Evolutionary conservation across 2,329 filamentous ascomycete species (phyloP).

Genomic region (Sporothrix inflata): DNA sequence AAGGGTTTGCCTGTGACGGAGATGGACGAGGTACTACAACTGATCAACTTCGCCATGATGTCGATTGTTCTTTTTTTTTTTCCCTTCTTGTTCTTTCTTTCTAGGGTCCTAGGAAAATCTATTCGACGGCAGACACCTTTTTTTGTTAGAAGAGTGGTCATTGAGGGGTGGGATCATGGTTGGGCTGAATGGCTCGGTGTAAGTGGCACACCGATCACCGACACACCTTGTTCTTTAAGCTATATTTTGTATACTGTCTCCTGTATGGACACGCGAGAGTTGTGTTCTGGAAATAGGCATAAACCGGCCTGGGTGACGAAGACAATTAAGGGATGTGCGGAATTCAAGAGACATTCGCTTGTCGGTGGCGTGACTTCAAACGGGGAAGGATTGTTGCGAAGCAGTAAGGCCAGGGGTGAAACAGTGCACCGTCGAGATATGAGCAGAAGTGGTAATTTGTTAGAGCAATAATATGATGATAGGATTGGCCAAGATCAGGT

Average conservation of each 20-base stretch:
- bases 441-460: neutral
- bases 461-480: neutral
- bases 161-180: neutral
- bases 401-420: neutral
- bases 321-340: conserved; percentile 59
- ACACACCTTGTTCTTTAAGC: conserved; percentile 32
- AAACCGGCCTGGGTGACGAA: conserved; percentile 60
- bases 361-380: conserved; percentile 17
- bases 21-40: conserved; percentile 34
- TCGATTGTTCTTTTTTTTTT: conserved; percentile 30
- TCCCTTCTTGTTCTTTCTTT: neutral
- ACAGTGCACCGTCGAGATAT: neutral
- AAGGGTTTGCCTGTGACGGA: neutral
- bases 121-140: neutral
- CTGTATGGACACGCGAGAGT: conserved; percentile 58
- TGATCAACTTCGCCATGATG: conserved; percentile 50
- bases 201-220: neutral
- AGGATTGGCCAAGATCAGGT: too few relatives aligned
- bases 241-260: conserved; percentile 61
- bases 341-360: conserved; percentile 61
- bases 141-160: neutral
- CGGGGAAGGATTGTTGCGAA: neutral
- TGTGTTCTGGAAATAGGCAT: conserved; percentile 61
- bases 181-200: neutral
- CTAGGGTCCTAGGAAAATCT: neutral